Evolutionary conservation across 768 basidiomycete species (phyloP).

Genomic region (Leccinum imitatum): DNA sequence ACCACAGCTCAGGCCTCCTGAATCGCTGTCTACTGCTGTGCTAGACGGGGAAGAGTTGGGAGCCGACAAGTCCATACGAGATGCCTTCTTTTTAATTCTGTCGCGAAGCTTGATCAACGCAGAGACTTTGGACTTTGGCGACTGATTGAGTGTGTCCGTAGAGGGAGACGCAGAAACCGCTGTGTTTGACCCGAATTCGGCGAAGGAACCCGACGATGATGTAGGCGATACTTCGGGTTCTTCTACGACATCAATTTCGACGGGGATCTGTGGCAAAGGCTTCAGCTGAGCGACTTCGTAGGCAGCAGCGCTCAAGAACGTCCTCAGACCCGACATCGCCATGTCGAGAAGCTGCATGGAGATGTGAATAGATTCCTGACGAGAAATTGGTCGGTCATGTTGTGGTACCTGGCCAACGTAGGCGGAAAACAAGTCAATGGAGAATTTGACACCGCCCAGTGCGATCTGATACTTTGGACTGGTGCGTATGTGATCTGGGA

Average conservation of each 20-base stretch:
- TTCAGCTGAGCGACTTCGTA: slow-evolving; percentile 28
- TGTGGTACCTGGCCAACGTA: slow-evolving; percentile 17
- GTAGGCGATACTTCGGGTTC: slow-evolving; percentile 1
- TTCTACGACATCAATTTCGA: background rate
- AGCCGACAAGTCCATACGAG: slow-evolving; percentile 3
- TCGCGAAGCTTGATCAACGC: slow-evolving; percentile 18
- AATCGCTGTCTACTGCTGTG: slow-evolving; percentile 20
- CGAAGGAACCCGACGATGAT: slow-evolving; percentile 8
- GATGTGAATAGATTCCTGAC: slow-evolving; percentile 13
- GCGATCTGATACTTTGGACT: slow-evolving; percentile 25
- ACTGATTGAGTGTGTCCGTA: background rate
- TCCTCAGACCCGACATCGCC: slow-evolving; percentile 32
- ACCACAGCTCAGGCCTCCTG: slow-evolving; percentile 13
- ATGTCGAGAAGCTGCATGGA: slow-evolving; percentile 32
- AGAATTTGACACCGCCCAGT: slow-evolving; percentile 20
- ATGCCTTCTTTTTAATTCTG: slow-evolving; percentile 6
- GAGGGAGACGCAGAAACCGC: slow-evolving; percentile 1
- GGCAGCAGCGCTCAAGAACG: slow-evolving; percentile 32
- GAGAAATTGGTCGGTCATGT: slow-evolving; percentile 3
- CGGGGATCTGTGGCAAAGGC: slow-evolving; percentile 27
- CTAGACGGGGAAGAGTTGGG: slow-evolving; percentile 16
- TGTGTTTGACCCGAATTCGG: background rate
- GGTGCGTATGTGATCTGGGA: slow-evolving; percentile 23
- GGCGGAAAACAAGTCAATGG: slow-evolving; percentile 22
- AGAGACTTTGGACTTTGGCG: slow-evolving; percentile 14